phyloP scores from a whole-genome alignment of 2,329 filamentous ascomycete genomes.

The Metarhizium anisopliae region DNA sequence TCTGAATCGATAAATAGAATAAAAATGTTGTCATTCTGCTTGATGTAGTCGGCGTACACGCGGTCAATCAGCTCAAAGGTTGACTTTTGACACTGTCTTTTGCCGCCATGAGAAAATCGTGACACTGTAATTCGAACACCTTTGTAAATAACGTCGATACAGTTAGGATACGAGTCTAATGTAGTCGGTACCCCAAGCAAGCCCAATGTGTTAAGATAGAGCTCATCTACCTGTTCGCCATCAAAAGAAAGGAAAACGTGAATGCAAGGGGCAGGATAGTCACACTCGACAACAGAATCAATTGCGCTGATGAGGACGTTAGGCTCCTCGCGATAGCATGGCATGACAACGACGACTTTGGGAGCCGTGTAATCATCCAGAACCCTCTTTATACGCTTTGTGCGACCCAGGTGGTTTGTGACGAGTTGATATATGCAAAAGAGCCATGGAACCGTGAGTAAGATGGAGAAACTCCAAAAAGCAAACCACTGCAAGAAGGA shows the following conservation, averaged over 20 bases:
- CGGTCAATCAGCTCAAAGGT: constrained; percentile 92
- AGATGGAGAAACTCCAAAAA: constrained; percentile 82
- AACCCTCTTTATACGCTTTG: constrained; percentile 71
- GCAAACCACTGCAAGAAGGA: constrained; percentile 82
- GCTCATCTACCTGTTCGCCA: constrained; percentile 77
- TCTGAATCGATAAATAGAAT: constrained; percentile 97
- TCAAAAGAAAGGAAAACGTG: constrained; percentile 96
- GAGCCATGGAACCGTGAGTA: constrained; percentile 83
- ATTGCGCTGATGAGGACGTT: constrained; percentile 77
- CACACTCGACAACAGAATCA: constrained; percentile 86
- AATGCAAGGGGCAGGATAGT: constrained; percentile 85
- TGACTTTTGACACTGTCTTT: constrained; percentile 85
- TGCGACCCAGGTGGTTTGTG: constrained; percentile 75
- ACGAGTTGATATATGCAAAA: constrained; percentile 89
- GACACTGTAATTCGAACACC: constrained; percentile 81
- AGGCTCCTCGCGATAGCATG: constrained; percentile 87
- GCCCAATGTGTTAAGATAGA: constrained; percentile 80
- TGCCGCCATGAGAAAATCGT: constrained; percentile 86
- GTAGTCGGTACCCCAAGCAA: constrained; percentile 74
- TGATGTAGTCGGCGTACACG: constrained; percentile 80
- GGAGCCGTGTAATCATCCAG: constrained; percentile 80
- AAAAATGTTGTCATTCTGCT: constrained; percentile 84
- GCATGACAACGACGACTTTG: constrained; percentile 95
- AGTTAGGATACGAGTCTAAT: constrained; percentile 71
- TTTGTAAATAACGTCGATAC: constrained; percentile 82